Evolutionary conservation across 2,329 filamentous ascomycete genomes (phyloP), one percentile per base, ranked within the genome.

Genomic region (Sclerotinia spermophila): DNA sequence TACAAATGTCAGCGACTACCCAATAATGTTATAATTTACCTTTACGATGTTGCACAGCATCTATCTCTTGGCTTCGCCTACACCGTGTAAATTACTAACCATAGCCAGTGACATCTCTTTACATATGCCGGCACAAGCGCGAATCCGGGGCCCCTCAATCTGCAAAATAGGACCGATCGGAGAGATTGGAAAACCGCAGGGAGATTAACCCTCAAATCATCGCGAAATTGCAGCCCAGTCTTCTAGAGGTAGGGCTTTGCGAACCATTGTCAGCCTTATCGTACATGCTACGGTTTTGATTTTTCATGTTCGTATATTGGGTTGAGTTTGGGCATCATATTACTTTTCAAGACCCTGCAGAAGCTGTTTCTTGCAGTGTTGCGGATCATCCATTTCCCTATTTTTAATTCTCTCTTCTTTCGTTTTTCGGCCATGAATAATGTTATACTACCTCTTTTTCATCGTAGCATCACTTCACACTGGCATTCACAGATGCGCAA

Each of bases 91-190:
- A 53, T 21, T 17, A 53, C 45, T 40, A 53, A 66, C 40, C 45
- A 53, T 40, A 11, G 45, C 21, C 33, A 66, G 45, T 55, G 35
- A 53, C 62, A 66, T 66, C n/a, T 42, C 33, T 21, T 24, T 66
- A 53, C 45, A 55, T 66, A 53, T 53, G 35, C n/a, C 15, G n/a
- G 17, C 35, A 40, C 35, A 66, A 66, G 62, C 40, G 48, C 5
- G 15, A 66, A 66, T 40, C 45, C 45, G 45, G 62, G 45, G 45
- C 45, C 62, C 45, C 45, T 65, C 62, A 65, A 27, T 24, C n/a
- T 42, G 1, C 62, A 53, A 30, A 53, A 38, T 15, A 35, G 17
- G 45, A 51, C 15, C 33, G 15, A 38, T 38, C 33, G 21, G 17
- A 51, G 17, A 15, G 8, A 51, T 13, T 17, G 44, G 15, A 38